Evolutionary conservation across 2,329 filamentous ascomycete species (phyloP).

Genomic region (Diplodia scrobiculata): DNA sequence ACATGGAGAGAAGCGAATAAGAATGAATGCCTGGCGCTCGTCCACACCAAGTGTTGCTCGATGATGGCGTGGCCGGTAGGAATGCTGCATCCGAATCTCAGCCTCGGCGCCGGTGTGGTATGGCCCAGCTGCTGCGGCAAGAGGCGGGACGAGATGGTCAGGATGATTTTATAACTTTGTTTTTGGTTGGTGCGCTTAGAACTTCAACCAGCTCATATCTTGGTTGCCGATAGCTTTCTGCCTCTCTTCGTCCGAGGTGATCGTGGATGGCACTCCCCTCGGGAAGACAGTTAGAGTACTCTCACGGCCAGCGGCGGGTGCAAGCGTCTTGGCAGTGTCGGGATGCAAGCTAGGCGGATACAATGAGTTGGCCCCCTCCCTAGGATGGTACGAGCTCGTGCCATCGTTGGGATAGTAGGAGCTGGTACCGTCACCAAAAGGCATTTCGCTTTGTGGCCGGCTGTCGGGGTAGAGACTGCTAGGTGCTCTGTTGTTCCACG

Average conservation of each 20-base stretch:
- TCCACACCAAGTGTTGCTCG: neutral
- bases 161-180: neutral
- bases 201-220: conserved; percentile 82
- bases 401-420: conserved; percentile 54
- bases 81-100: neutral
- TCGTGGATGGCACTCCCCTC: conserved; percentile 37
- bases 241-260: conserved; percentile 34
- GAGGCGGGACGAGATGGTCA: neutral
- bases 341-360: conserved; percentile 31
- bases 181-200: conserved; percentile 40
- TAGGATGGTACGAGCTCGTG: conserved; percentile 52
- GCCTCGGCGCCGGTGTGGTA: neutral
- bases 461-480: conserved; percentile 52
- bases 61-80: neutral
- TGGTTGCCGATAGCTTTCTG: conserved; percentile 39
- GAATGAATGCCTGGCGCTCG: conserved; percentile 22
- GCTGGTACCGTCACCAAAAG: conserved; percentile 58
- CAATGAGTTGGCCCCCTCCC: conserved; percentile 48
- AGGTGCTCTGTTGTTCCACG: conserved; percentile 39
- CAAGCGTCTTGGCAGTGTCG: conserved; percentile 35
- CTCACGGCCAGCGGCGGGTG: conserved; percentile 44
- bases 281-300: conserved; percentile 45
- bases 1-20: conserved; percentile 15
- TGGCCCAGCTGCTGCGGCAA: neutral
- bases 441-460: conserved; percentile 51